phyloP scores from a whole-genome alignment of 176 grass and related monocot genomes.

The Elymus sibiricus region DNA sequence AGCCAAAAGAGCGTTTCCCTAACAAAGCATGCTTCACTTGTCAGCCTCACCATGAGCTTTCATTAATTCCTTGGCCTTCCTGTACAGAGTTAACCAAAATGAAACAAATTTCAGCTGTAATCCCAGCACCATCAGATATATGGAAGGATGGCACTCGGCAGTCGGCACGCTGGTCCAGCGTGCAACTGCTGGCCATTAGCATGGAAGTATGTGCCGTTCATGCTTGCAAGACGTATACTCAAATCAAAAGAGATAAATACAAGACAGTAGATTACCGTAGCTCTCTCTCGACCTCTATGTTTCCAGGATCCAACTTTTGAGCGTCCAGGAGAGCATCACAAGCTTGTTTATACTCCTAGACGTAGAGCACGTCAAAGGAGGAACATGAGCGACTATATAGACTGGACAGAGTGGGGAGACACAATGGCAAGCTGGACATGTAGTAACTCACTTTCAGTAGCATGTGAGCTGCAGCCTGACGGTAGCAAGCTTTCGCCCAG shows the following conservation, averaged over 20 bases:
- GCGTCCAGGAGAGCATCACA: constrained; percentile 29
- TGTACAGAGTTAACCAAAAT: neutral
- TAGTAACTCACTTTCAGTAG: constrained; percentile 6
- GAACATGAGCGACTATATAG: neutral
- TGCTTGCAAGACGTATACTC: neutral
- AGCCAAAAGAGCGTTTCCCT: too few species aligned
- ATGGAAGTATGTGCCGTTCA: neutral
- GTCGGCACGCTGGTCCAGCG: neutral
- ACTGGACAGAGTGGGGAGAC: neutral
- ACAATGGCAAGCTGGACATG: neutral
- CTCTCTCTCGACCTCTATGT: constrained; percentile 25
- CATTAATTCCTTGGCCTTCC: neutral
- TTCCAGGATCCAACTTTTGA: constrained; percentile 9
- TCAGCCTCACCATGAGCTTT: neutral
- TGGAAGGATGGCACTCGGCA: neutral
- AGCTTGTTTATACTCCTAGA: constrained; percentile 13
- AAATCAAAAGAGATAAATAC: neutral
- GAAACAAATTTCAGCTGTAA: constrained; percentile 1
- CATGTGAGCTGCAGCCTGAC: neutral
- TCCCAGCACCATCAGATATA: neutral
- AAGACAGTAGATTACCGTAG: neutral
- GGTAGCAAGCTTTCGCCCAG: constrained; percentile 21
- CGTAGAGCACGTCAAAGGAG: neutral
- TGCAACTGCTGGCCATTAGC: neutral
- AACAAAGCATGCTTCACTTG: neutral